Conservation (phyloP, 192 early-diverging fungal species). For the Chytriomyces sp. region DNA sequence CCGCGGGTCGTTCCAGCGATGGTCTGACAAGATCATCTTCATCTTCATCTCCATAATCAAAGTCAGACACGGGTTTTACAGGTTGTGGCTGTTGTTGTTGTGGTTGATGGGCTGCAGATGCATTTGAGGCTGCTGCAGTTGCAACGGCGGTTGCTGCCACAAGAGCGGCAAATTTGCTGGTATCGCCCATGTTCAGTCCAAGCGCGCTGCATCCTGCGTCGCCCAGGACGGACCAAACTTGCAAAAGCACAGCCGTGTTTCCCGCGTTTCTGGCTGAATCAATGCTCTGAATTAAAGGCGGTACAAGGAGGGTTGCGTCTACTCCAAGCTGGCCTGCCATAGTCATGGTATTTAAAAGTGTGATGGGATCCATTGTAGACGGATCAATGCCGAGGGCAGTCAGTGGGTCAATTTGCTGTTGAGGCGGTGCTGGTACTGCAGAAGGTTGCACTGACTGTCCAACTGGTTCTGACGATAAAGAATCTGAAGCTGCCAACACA, state of each 20-base stretch:
- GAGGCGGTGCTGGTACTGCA: background rate
- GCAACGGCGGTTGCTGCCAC: background rate
- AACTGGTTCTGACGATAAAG: background rate
- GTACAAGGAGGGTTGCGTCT: slow-evolving; percentile 10
- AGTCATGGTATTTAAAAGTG: slow-evolving; percentile 20
- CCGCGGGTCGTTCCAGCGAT: background rate
- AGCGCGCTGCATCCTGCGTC: slow-evolving; percentile 13
- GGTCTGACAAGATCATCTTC: slow-evolving; percentile 15
- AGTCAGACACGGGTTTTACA: slow-evolving; percentile 8
- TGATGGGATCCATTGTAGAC: slow-evolving; percentile 13
- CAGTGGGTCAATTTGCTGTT: background rate
- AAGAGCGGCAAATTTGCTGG: background rate
- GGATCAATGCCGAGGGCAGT: slow-evolving; percentile 17
- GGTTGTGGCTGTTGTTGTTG: too few species aligned
- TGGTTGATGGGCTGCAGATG: too few species aligned
- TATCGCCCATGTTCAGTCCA: slow-evolving; percentile 6
- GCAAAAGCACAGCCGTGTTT: background rate
- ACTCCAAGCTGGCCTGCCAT: background rate
- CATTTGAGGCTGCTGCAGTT: too few species aligned
- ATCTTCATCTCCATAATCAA: slow-evolving; percentile 32
- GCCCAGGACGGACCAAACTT: slow-evolving; percentile 3
- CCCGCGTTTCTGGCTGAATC: background rate
- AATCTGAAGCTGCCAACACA: background rate
- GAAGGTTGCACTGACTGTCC: background rate
- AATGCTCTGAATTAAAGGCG: background rate